A percentile compares a stretch with the other conserved stretches of the same genome.
Conservation (phyloP, 176 grass and related monocot genomes). For the Eleusine coracana region DNA sequence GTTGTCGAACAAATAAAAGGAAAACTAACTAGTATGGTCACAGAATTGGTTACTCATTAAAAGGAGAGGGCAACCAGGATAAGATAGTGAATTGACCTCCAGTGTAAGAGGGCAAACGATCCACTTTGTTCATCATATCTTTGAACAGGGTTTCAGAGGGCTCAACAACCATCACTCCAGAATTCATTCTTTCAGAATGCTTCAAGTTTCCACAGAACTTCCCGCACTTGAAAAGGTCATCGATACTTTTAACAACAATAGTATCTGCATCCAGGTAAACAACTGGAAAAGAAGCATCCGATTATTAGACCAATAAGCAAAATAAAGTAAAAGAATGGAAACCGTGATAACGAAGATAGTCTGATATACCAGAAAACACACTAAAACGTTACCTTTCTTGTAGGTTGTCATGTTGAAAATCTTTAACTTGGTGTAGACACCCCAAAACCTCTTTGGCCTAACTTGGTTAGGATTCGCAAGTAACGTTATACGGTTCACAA, state of each 20-base stretch:
- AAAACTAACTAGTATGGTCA: not conserved
- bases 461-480: constrained; percentile 83
- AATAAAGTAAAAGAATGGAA: not conserved
- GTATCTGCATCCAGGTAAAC: constrained; percentile 94
- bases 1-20: not conserved
- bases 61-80: constrained; percentile 2
- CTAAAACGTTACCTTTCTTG: constrained; percentile 63
- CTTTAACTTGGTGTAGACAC: constrained; percentile 93
- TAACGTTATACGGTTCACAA: constrained; percentile 70
- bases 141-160: constrained; percentile 82
- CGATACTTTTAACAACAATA: constrained; percentile 90
- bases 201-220: constrained; percentile 96
- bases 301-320: not conserved
- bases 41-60: not conserved
- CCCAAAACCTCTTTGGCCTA: constrained; percentile 93
- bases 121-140: constrained; percentile 89
- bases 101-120: constrained; percentile 80
- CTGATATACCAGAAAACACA: not conserved
- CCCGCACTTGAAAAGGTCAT: constrained; percentile 88
- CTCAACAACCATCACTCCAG: constrained; percentile 96
- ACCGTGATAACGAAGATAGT: not conserved
- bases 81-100: constrained; percentile 58
- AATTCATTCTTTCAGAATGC: constrained; percentile 98
- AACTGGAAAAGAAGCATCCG: constrained; percentile 49
- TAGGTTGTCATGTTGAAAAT: constrained; percentile 92